Conservation (phyloP, 768 basidiomycete genomes). For the Paxillus involutus region DNA sequence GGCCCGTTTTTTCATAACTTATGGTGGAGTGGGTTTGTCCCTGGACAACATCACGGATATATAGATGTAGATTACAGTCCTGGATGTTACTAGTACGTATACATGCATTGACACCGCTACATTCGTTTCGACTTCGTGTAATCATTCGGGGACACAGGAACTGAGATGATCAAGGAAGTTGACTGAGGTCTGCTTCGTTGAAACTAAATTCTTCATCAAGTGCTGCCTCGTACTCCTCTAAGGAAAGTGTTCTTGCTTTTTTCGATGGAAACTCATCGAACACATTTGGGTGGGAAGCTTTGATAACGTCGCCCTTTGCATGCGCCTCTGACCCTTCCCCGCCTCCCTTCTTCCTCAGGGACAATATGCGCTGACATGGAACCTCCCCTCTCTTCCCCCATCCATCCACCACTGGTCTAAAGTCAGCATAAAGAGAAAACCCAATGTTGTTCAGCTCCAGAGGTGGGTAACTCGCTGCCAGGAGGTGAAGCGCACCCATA, state of each 20-base stretch:
- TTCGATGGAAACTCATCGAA: conserved; percentile 37
- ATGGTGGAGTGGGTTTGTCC: background rate
- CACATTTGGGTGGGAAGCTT: background rate
- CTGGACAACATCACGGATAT: conserved; percentile 9
- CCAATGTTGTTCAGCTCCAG: conserved; percentile 64
- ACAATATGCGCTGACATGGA: conserved; percentile 66
- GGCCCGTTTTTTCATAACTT: background rate
- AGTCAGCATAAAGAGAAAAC: conserved; percentile 81
- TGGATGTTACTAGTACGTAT: conserved; percentile 7
- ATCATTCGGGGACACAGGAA: background rate
- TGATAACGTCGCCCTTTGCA: background rate
- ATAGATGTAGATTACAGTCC: conserved; percentile 24
- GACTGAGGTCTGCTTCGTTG: conserved; percentile 40
- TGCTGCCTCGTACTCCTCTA: conserved; percentile 54
- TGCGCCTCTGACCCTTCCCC: conserved; percentile 14
- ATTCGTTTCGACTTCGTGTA: conserved; percentile 11
- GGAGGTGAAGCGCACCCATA: conserved; percentile 71
- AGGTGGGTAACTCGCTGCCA: conserved; percentile 59
- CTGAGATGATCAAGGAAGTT: conserved; percentile 5
- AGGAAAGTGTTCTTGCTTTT: conserved; percentile 36
- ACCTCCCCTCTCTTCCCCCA: conserved; percentile 88
- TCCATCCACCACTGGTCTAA: conserved; percentile 75
- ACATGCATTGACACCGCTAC: conserved; percentile 11
- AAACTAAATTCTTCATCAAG: conserved; percentile 49
- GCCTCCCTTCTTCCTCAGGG: conserved; percentile 41